Conservation (phyloP, 1,139 yeast species). For the Yamadazyma mexicana region DNA sequence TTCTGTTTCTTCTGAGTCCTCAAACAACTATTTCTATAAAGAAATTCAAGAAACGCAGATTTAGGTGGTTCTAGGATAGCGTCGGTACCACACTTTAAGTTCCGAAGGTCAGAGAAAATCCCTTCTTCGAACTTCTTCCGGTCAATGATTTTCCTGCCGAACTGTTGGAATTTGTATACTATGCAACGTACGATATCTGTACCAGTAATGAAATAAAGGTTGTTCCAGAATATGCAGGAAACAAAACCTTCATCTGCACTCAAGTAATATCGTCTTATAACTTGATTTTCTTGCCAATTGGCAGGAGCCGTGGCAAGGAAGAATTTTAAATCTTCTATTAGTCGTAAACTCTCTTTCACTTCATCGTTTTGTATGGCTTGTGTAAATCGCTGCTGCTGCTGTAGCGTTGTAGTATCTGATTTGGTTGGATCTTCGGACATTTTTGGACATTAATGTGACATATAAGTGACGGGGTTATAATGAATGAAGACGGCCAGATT, state of each 20-base stretch:
- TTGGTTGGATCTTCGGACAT: neutral
- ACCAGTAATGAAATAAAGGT: constrained; percentile 87
- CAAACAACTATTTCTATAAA: constrained; percentile 83
- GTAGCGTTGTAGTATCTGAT: neutral
- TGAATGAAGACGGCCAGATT: too few relatives aligned
- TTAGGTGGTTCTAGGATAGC: constrained; percentile 88
- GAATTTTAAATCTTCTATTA: constrained; percentile 76
- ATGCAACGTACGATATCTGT: constrained; percentile 94
- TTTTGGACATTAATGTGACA: neutral
- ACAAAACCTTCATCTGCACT: constrained; percentile 90
- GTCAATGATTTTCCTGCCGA: constrained; percentile 83
- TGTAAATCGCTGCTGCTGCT: constrained; percentile 1
- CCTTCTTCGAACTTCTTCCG: constrained; percentile 97
- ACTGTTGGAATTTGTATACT: constrained; percentile 83
- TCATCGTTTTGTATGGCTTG: constrained; percentile 20
- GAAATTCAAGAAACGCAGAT: constrained; percentile 79
- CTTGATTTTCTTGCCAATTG: constrained; percentile 88
- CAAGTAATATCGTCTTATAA: constrained; percentile 79
- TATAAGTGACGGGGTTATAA: too few relatives aligned
- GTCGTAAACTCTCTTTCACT: constrained; percentile 53
- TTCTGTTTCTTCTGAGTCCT: constrained; percentile 96
- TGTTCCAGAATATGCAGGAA: constrained; percentile 91
- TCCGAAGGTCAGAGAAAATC: constrained; percentile 84
- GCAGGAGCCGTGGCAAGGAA: constrained; percentile 93
- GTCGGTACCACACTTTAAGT: constrained; percentile 83